phyloP scores from a whole-genome alignment of 805 yeast genomes.

The Ogataea chonburiensis region DNA sequence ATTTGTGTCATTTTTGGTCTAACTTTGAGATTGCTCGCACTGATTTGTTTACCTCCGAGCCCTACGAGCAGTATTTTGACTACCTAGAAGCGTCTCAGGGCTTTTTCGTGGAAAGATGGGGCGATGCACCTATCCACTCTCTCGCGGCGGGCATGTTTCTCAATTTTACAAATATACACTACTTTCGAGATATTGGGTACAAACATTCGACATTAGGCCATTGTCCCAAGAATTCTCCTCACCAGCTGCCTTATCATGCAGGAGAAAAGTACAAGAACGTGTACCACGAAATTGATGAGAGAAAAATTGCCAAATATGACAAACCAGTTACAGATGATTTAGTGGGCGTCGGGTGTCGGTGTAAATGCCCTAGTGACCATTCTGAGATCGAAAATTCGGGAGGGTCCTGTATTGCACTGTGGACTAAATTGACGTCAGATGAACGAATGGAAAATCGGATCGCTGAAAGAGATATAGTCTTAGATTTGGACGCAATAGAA shows the following conservation, averaged over 20 bases:
- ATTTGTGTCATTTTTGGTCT: conserved; percentile 87
- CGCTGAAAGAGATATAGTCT: conserved; percentile 7
- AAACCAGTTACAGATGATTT: conserved; percentile 15
- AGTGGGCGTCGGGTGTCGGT: conserved; percentile 75
- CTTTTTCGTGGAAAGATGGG: conserved; percentile 92
- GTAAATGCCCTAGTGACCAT: conserved; percentile 64
- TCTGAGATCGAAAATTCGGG: conserved; percentile 57
- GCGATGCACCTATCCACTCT: conserved; percentile 95
- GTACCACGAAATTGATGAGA: conserved; percentile 36
- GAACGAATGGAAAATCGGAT: conserved; percentile 17
- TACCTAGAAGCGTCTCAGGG: conserved; percentile 74
- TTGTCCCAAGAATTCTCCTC: conserved; percentile 71
- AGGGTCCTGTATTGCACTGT: conserved; percentile 50
- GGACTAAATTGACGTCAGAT: conserved; percentile 40
- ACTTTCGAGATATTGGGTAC: conserved; percentile 91
- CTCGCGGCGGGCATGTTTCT: conserved; percentile 79
- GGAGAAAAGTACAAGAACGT: conserved; percentile 35
- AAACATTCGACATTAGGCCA: conserved; percentile 77
- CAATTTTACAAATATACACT: conserved; percentile 70
- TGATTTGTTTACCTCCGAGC: conserved; percentile 64
- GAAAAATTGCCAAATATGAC: conserved; percentile 36
- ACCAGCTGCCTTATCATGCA: conserved; percentile 47
- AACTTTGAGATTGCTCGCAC: conserved; percentile 89
- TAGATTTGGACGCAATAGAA: conserved; percentile 33
- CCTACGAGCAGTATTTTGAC: conserved; percentile 66